Base-by-base conservation (phyloP, 108 stramenopile species). In the Mayamaea pseudoterrestris region DNA sequence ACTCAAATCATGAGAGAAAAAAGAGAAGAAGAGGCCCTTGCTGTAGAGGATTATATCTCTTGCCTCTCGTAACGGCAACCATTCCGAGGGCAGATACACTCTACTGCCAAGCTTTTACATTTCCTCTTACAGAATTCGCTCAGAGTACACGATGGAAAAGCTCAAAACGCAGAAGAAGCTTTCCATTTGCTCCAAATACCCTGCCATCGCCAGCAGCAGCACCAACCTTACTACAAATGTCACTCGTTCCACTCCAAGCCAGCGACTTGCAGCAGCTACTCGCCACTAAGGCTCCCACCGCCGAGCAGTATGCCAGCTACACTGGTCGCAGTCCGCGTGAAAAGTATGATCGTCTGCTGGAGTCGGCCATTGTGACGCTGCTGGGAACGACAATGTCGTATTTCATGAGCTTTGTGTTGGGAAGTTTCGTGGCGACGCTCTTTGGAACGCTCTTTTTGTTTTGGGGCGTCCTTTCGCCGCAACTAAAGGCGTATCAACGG, bases 391-490 rank as follows among this genome's bases (percentile, higher is more conserved):
- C 78, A 60, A 71, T 76, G 41, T 63, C 71, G 20, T 89, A 83
- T 49, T 89, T 78, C 47, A 36, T 89, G 7, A 65, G 63, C 28
- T 89, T 83, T 62, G 80, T 81, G 14, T 31, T 89, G 7, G 87
- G 87, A 30, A 48, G 71, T 22, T 83, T 83, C 48, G 50, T 79
- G 0, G 74, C 78, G 0, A 88, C 81, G 0, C 7, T 78, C 2
- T 22, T 83, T 9, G 87, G 87, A 0, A 48, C 58, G n/a, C 30
- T 81, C 11, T 79, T 75, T 50, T 30, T 64, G 6, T 80, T 80
- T 55, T 89, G 80, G 79, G 68, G 68, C 5, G 66, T 89, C 27
- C 47, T 89, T 13, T 55, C 69, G 34, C 87, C 87, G 1, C 74
- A 89, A 21, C 66, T 83, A 21, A 72, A 83, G 37, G 79, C 82